These are phyloP conservation scores for Paragyromitra xinjiangensis DNA, from an alignment of 495 filamentous ascomycete genomes.

Conservation along the genomic window DNA sequence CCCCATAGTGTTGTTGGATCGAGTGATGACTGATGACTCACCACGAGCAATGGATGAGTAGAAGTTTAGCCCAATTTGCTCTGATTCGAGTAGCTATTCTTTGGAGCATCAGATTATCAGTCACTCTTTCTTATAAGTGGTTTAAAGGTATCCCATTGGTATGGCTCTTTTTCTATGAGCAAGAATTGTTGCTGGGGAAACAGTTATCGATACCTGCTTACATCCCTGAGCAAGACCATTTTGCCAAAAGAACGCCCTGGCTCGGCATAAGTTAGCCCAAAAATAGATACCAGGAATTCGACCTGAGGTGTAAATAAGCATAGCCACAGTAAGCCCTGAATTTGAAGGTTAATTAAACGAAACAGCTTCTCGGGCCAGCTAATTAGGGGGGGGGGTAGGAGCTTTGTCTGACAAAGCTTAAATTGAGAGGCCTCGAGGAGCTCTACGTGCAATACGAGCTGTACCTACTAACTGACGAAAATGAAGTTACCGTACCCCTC, in stretches of 20 bases:
- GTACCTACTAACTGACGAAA: neutral
- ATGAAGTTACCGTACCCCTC: neutral
- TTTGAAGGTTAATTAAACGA: slow-evolving; percentile 4
- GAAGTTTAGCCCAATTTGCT: neutral
- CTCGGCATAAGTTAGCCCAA: neutral
- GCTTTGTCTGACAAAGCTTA: slow-evolving; percentile 7
- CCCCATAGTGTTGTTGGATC: neutral
- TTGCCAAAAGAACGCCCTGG: neutral
- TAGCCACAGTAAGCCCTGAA: neutral
- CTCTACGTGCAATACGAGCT: neutral
- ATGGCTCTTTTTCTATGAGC: too few species aligned
- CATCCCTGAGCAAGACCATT: neutral
- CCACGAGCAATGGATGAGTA: neutral
- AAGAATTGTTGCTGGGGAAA: neutral
- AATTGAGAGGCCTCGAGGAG: neutral
- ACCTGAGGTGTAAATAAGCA: neutral
- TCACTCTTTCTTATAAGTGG: neutral
- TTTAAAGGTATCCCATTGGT: too few species aligned
- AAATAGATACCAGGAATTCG: neutral
- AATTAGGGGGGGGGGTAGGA: neutral
- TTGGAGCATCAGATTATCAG: neutral
- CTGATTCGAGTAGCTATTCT: neutral
- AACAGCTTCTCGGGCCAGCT: neutral
- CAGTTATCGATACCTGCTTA: neutral
- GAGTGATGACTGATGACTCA: slow-evolving; percentile 5